Conservation (phyloP, 1,139 yeast species). For the Sugiyamaella grinbergsii region DNA sequence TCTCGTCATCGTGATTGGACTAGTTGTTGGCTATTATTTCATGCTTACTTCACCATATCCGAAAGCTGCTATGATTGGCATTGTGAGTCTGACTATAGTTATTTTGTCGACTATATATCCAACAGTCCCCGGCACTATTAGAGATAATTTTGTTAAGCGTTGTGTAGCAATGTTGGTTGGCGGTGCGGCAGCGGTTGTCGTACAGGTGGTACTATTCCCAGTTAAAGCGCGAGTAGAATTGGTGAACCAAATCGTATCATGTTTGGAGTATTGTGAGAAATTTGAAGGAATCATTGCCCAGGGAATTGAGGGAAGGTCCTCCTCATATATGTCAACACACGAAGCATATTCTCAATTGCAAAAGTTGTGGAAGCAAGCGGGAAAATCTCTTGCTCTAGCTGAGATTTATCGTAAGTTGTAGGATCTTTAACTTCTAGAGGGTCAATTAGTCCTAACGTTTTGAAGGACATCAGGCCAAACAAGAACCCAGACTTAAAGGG, state of each 20-base stretch:
- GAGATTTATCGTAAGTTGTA: constrained; percentile 43
- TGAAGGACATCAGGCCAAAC: constrained; percentile 42
- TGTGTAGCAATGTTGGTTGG: constrained; percentile 55
- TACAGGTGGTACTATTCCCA: constrained; percentile 51
- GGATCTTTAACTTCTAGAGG: neutral
- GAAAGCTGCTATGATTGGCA: constrained; percentile 53
- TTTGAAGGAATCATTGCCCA: constrained; percentile 46
- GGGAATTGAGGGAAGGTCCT: constrained; percentile 46
- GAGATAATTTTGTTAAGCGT: constrained; percentile 51
- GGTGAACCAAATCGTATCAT: constrained; percentile 46
- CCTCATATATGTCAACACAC: constrained; percentile 35
- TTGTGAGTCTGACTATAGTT: constrained; percentile 51
- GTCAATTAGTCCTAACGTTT: neutral
- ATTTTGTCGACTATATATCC: constrained; percentile 49
- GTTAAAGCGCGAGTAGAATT: constrained; percentile 51
- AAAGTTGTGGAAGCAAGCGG: constrained; percentile 43
- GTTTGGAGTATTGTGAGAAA: constrained; percentile 46
- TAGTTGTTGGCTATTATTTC: constrained; percentile 50
- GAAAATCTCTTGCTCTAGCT: constrained; percentile 47
- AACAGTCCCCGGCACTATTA: constrained; percentile 46
- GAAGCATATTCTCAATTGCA: constrained; percentile 30
- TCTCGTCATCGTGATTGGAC: constrained; percentile 48
- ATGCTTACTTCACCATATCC: constrained; percentile 51
- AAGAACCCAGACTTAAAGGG: constrained; percentile 54
- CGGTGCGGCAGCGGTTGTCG: constrained; percentile 50